Conservation (phyloP, 768 basidiomycete species). For the Lactarius hatsudake region DNA sequence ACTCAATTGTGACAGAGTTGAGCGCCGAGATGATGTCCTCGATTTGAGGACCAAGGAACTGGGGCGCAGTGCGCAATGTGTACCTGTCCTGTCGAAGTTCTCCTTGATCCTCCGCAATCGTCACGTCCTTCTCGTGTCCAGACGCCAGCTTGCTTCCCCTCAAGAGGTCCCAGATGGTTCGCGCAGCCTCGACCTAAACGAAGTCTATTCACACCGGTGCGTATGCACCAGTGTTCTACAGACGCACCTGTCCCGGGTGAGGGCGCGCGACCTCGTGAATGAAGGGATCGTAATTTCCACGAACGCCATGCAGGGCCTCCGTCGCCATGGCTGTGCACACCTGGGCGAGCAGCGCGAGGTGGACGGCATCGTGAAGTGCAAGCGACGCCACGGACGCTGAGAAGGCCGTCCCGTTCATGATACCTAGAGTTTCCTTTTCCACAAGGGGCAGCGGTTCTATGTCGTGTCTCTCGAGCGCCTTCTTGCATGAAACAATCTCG, state of each 20-base stretch:
- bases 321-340: conserved; percentile 79
- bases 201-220: background rate
- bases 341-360: conserved; percentile 63
- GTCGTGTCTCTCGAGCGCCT: conserved; percentile 57
- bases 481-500: conserved; percentile 48
- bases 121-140: conserved; percentile 62
- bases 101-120: conserved; percentile 68
- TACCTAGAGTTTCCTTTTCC: conserved; percentile 76
- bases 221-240: background rate
- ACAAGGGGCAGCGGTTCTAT: conserved; percentile 64
- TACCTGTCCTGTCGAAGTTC: conserved; percentile 79
- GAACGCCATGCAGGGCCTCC: conserved; percentile 75
- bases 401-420: conserved; percentile 84
- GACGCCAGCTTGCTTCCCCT: conserved; percentile 66
- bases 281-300: conserved; percentile 73
- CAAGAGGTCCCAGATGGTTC: conserved; percentile 65
- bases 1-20: conserved; percentile 65
- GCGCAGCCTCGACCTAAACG: conserved; percentile 62
- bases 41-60: conserved; percentile 84
- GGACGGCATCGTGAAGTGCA: conserved; percentile 70
- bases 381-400: conserved; percentile 74
- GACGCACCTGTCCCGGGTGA: conserved; percentile 72
- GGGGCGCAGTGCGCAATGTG: conserved; percentile 71
- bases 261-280: conserved; percentile 74
- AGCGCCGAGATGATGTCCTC: conserved; percentile 72